Base-by-base conservation (phyloP, 768 basidiomycete species). In the Hypholoma sublateritium region DNA sequence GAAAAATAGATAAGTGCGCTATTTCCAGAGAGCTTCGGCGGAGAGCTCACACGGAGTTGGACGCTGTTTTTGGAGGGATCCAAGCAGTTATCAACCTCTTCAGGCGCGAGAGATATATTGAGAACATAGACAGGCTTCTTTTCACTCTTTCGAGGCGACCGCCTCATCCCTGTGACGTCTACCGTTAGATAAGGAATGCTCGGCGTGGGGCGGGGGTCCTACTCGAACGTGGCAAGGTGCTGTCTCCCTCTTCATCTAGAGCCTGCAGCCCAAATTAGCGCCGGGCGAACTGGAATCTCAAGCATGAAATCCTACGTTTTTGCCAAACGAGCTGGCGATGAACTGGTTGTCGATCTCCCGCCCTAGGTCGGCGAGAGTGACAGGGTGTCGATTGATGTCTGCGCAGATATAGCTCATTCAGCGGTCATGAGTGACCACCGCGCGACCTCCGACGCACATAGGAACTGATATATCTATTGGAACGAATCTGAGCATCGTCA, bases 101-200 rank as follows among this genome's bases (percentile, higher is more conserved):
- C 72, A 2, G 84, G 72, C 43, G 92, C 85, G 17, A 95, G 72
- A 8, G 74, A 77, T 57, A 98, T 66, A 66, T 91, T 86, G 46
- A 98, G 74, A 45, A 94, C 88, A 68, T 91, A 98, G 58, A 94
- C 84, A 4, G 94, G 86, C 68, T 83, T 84, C 70, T 85, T 86
- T 66, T 93, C 92, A 21, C 74, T 70, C 71, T 91, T 93, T 39
- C 88, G 84, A 32, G 93, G 90, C 34, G 93, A 89, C 34, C 88
- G 80, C 57, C 90, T 83, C 43, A 66, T 66, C 49, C 73, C 89
- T 91, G 55, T 36, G 49, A 43, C 46, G 63, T 50, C 48, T 25
- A 62, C 47, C 51, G 66, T 49, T 50, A 35, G 62, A 55, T 56
- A 59, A 62, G 53, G 54, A 45, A 52, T 60, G 21, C 51, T 32